Conservation (phyloP, 2,329 filamentous ascomycete species). For the Fusarium staphyleae region DNA sequence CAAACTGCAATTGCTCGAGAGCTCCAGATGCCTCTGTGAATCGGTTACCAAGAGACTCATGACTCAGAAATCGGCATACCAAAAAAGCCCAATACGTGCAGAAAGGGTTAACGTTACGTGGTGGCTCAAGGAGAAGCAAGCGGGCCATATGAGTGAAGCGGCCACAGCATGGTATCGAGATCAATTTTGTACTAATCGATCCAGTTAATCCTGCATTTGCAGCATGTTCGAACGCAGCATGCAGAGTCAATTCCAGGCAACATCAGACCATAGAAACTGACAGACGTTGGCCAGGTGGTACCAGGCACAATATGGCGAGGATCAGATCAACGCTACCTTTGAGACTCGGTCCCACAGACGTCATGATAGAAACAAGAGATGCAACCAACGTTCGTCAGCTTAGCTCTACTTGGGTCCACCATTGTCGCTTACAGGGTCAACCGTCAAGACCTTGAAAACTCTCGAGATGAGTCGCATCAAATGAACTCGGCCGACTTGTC, state of each 20-base stretch:
- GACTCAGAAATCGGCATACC: not conserved
- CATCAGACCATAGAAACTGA: not conserved
- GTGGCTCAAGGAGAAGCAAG: not conserved
- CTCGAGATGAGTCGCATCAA: conserved; percentile 13
- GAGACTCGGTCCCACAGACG: not conserved
- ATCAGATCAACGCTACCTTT: too few relatives aligned
- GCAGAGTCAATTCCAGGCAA: not conserved
- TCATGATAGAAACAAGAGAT: not conserved
- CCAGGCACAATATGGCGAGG: too few relatives aligned
- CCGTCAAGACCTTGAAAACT: not conserved
- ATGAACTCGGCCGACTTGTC: conserved; percentile 24
- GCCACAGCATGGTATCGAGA: not conserved
- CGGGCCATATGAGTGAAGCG: not conserved
- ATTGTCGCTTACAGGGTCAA: conserved; percentile 12
- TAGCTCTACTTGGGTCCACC: not conserved
- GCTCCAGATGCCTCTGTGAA: not conserved
- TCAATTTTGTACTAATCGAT: not conserved
- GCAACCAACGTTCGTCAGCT: not conserved
- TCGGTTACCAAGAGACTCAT: not conserved
- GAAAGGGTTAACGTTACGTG: not conserved
- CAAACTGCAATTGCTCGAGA: not conserved
- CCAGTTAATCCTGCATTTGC: conserved; percentile 1
- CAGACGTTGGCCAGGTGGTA: not conserved
- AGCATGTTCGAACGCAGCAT: not conserved
- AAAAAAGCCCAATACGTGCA: conserved; percentile 4